These are phyloP conservation scores for Euphorbia lathyris DNA, from an alignment of 345 rosid genomes.

Conservation along the genomic window DNA sequence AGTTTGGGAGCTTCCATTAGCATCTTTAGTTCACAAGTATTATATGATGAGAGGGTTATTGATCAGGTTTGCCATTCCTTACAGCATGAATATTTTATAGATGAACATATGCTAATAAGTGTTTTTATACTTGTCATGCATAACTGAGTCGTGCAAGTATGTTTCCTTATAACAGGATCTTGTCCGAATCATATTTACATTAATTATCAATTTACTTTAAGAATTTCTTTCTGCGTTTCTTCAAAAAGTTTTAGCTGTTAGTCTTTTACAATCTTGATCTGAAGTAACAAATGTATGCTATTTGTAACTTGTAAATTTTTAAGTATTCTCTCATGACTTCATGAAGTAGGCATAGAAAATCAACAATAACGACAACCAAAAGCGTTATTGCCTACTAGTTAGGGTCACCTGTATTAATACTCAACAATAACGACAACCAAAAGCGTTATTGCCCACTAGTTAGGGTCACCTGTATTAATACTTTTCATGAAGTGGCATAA, in stretches of 20 bases:
- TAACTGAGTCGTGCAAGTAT: not conserved
- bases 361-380: too few species aligned
- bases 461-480: too few species aligned
- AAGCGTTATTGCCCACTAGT: too few species aligned
- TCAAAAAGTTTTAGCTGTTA: not conserved
- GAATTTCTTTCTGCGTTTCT: not conserved
- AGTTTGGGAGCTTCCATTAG: conserved; percentile 79
- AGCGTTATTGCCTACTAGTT: too few species aligned
- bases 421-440: too few species aligned
- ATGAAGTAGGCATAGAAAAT: not conserved
- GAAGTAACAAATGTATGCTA: not conserved
- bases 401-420: too few species aligned
- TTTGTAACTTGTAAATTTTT: too few species aligned
- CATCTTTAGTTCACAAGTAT: conserved; percentile 73
- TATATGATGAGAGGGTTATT: conserved; percentile 84
- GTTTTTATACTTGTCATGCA: not conserved
- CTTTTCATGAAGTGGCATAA: not conserved
- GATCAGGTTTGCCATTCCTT: conserved; percentile 63
- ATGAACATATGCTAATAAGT: not conserved
- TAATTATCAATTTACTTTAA: not conserved
- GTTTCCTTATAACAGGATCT: not conserved
- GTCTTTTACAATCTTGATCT: not conserved
- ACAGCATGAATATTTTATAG: not conserved
- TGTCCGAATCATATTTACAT: not conserved
- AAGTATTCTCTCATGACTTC: not conserved